Conservation (phyloP, 192 early-diverging fungal genomes). For the Rhizophagus clarus region DNA sequence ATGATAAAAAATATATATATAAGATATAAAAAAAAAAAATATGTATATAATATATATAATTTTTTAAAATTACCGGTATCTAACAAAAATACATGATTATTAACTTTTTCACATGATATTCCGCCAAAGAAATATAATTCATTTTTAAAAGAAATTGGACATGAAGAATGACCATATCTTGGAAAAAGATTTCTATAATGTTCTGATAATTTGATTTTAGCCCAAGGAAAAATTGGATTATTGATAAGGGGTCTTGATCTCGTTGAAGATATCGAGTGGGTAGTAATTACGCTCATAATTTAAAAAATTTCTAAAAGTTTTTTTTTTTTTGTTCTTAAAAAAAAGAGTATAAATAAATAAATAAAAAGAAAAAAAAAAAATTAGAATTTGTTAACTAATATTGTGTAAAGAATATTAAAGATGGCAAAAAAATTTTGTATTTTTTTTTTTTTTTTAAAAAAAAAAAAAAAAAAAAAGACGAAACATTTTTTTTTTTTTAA, state of each 20-base stretch:
- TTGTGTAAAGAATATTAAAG: too few relatives aligned
- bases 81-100: conserved; percentile 43
- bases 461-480: too few relatives aligned
- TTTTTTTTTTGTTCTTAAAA: too few relatives aligned
- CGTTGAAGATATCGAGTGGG: neutral
- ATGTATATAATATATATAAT: too few relatives aligned
- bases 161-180: conserved; percentile 39
- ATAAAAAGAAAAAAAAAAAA: too few relatives aligned
- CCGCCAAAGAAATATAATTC: conserved; percentile 48
- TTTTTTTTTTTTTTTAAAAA: too few relatives aligned
- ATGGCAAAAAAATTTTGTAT: too few relatives aligned
- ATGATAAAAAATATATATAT: neutral
- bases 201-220: neutral
- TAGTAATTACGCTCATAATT: neutral
- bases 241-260: neutral
- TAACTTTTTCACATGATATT: conserved; percentile 39
- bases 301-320: too few relatives aligned
- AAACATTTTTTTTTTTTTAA: too few relatives aligned
- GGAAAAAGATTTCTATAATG: conserved; percentile 38
- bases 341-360: too few relatives aligned
- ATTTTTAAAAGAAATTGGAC: conserved; percentile 34
- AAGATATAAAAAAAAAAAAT: too few relatives aligned
- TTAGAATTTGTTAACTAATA: too few relatives aligned
- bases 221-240: neutral
- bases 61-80: conserved; percentile 38